Evolutionary conservation across 345 rosid species (phyloP), one percentile per base, ranked within the genome.

Genomic region (Hibiscus tridactylites): DNA sequence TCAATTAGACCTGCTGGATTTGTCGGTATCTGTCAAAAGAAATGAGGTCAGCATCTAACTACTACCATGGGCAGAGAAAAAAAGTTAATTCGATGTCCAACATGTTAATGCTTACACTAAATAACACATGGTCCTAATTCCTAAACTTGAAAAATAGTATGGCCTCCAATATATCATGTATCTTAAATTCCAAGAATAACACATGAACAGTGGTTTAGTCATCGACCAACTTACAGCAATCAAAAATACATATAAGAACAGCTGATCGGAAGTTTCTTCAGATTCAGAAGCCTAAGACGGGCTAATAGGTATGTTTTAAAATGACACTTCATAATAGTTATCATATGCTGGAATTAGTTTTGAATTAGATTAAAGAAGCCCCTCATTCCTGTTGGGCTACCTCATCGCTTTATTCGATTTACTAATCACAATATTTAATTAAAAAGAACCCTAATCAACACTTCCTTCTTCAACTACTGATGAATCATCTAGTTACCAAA

Each of bases 1-100:
- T 88, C 97, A 42, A 88, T 86, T 13, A 80, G 87, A 65, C 97
- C 95, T 21, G 71, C 81, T 74, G 83, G 77, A 79, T 86, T 88
- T 60, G 92, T 83, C 6, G 95, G 95, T 17, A 94, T 88, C 98
- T 90, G 82, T 39, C 42, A 73, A 66, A 75, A 6, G n/a, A 69
- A 31, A 56, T 15, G 7, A 69, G 50, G 35, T 35, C 53, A 10
- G 28, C 47, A 44, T 44, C 13, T 44, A 44, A 44, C 13, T 9
- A 42, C 8, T 68, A 69, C 16, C 24, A 68, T 10, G 12, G 21
- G 11, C 1, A 52, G 39, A n/a, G 50, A 71, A 44, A n/a, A n/a
- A n/a, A n/a, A n/a, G n/a, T n/a, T n/a, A n/a, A n/a, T n/a, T n/a
- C n/a, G n/a, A 72, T 29, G 16, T 58, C 17, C 29, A 9, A 21